Conservation (phyloP, 2,329 filamentous ascomycete genomes). For the Calonectria hongkongensis region DNA sequence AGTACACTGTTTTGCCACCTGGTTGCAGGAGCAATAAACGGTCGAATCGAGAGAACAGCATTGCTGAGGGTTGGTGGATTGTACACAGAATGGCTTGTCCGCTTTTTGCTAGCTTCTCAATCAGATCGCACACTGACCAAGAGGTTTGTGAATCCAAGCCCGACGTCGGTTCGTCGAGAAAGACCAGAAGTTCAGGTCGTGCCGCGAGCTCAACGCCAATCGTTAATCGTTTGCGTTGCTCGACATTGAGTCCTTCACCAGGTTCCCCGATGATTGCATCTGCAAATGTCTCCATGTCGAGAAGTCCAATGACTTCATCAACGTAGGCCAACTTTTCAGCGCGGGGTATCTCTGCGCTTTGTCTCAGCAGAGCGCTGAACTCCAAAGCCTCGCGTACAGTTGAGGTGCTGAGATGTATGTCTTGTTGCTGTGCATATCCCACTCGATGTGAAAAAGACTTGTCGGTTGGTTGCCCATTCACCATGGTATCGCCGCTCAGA, state of each 20-base stretch:
- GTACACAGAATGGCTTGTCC: constrained; percentile 70
- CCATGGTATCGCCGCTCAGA: constrained; percentile 79
- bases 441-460: constrained; percentile 81
- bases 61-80: constrained; percentile 67
- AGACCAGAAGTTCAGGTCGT: constrained; percentile 66
- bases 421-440: constrained; percentile 81
- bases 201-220: constrained; percentile 67
- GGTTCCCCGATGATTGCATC: constrained; percentile 68
- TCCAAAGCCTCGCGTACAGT: constrained; percentile 67
- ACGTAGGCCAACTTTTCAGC: constrained; percentile 70
- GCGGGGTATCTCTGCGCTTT: constrained; percentile 63
- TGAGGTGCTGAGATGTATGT: constrained; percentile 61
- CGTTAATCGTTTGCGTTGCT: constrained; percentile 69
- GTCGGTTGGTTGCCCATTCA: constrained; percentile 78
- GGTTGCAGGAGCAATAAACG: constrained; percentile 67
- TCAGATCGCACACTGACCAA: constrained; percentile 81
- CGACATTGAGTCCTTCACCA: constrained; percentile 66
- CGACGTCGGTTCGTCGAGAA: constrained; percentile 71
- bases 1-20: constrained; percentile 44
- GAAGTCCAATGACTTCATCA: constrained; percentile 70
- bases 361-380: constrained; percentile 64
- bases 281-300: constrained; percentile 73
- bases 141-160: constrained; percentile 76
- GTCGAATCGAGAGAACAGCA: constrained; percentile 67
- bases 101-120: constrained; percentile 74